Percentiles rank a stretch among this genome's conserved stretches.
These are phyloP conservation scores for Odontarrhena argentea DNA, from an alignment of 345 rosid species.

Conservation along the genomic window DNA sequence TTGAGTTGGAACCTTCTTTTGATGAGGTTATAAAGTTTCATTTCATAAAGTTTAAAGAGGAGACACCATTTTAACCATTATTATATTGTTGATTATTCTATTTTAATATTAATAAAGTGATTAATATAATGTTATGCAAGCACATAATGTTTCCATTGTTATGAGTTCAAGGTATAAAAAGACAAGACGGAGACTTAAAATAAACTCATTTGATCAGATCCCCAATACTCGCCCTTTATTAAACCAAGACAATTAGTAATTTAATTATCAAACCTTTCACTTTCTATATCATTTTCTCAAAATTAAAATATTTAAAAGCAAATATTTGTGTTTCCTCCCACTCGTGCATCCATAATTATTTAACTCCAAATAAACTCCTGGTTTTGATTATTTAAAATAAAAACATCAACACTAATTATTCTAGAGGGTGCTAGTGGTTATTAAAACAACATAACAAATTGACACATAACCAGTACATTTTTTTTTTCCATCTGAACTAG, in stretches of 20 bases:
- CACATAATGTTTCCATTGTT: slow-evolving; percentile 26
- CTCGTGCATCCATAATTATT: slow-evolving; percentile 35
- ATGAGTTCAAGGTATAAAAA: slow-evolving; percentile 18
- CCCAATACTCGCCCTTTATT: slow-evolving; percentile 43
- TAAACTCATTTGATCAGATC: slow-evolving; percentile 36
- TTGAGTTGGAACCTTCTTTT: slow-evolving; percentile 42
- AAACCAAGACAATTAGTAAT: slow-evolving; percentile 32
- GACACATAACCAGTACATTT: too few relatives aligned
- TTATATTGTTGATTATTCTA: neutral
- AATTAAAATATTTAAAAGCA: slow-evolving; percentile 24
- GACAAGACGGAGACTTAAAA: neutral
- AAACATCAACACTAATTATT: neutral
- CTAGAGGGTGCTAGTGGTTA: neutral
- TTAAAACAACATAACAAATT: too few relatives aligned
- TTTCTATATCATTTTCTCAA: slow-evolving; percentile 17
- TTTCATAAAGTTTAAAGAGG: neutral
- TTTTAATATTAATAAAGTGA: neutral
- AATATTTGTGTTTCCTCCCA: slow-evolving; percentile 34
- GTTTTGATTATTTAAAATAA: neutral
- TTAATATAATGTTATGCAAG: slow-evolving; percentile 22
- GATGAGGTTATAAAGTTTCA: slow-evolving; percentile 4
- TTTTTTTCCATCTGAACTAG: too few relatives aligned
- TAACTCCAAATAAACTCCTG: slow-evolving; percentile 10
- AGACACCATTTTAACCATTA: slow-evolving; percentile 1
- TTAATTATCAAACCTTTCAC: slow-evolving; percentile 19